Evolutionary conservation across 306 rosid species (phyloP).

Genomic region (Prosopis cineraria): DNA sequence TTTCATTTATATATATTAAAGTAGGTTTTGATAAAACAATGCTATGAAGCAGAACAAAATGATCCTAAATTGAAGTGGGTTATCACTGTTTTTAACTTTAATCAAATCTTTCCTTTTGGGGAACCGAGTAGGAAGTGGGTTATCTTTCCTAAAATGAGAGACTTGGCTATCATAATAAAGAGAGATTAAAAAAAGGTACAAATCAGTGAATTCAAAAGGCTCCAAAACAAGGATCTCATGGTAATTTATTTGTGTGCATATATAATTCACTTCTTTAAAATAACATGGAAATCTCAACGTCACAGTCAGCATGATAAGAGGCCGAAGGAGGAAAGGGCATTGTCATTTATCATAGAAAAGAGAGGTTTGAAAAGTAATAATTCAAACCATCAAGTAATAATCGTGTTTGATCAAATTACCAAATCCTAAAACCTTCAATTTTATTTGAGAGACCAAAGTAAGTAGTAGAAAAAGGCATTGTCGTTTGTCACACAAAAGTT

Average conservation of each 20-base stretch:
- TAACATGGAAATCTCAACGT: neutral
- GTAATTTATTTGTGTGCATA: neutral
- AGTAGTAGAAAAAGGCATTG: neutral
- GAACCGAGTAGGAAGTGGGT: neutral
- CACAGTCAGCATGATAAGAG: neutral
- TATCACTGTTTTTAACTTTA: conserved; percentile 12
- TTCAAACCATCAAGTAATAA: neutral
- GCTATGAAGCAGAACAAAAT: neutral
- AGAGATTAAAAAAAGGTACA: neutral
- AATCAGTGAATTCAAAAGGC: neutral
- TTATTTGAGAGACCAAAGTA: neutral
- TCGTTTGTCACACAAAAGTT: neutral
- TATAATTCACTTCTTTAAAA: neutral
- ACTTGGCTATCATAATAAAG: neutral
- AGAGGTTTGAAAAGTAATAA: neutral
- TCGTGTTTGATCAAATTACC: neutral
- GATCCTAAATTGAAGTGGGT: conserved; percentile 20
- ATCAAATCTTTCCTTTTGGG: neutral
- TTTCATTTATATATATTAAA: neutral
- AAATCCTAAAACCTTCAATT: neutral
- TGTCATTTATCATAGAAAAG: neutral
- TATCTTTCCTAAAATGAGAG: too few relatives aligned
- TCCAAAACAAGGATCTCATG: neutral
- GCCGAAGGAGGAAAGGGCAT: neutral
- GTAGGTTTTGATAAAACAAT: conserved; percentile 10